A percentile compares a stretch with the other conserved stretches of the same genome.
Conservation (phyloP, 2,329 filamentous ascomycete genomes). For the Cordyceps javanica region DNA sequence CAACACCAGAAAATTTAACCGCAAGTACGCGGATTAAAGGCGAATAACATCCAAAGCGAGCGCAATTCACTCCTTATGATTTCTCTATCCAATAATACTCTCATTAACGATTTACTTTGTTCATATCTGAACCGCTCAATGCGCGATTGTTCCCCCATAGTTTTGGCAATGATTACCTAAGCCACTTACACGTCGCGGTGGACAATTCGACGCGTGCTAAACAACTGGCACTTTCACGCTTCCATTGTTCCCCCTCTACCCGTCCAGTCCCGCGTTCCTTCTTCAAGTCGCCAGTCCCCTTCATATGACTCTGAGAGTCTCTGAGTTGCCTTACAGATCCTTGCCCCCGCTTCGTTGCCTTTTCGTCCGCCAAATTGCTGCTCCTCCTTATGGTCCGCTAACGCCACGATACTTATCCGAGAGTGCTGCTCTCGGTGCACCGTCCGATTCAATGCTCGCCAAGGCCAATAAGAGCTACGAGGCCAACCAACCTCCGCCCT, state of each 20-base stretch:
- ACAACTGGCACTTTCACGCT: not conserved
- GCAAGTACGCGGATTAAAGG: too few species aligned
- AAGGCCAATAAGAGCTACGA: conserved; percentile 32
- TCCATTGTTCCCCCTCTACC: not conserved
- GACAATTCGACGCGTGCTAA: not conserved
- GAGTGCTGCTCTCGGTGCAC: not conserved
- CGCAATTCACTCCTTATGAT: too few species aligned
- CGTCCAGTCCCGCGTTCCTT: not conserved
- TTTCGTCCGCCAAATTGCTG: conserved; percentile 16
- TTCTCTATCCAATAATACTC: too few species aligned
- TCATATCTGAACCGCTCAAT: not conserved
- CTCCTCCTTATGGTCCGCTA: conserved; percentile 18
- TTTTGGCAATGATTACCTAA: not conserved
- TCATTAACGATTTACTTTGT: not conserved
- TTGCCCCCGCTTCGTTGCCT: conserved; percentile 28
- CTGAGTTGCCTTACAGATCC: conserved; percentile 27
- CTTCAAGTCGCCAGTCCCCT: not conserved
- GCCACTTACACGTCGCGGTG: not conserved
- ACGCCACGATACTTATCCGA: conserved; percentile 9
- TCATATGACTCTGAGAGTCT: conserved; percentile 29
- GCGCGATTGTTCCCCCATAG: too few species aligned
- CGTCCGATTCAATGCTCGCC: conserved; percentile 28
- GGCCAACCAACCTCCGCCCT: conserved; percentile 29
- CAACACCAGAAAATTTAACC: too few species aligned
- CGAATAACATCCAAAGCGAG: too few species aligned